Percentiles rank a stretch among this genome's conserved stretches.
phyloP scores from a whole-genome alignment of 176 grass and related monocot genomes.

The Carex kokanica region DNA sequence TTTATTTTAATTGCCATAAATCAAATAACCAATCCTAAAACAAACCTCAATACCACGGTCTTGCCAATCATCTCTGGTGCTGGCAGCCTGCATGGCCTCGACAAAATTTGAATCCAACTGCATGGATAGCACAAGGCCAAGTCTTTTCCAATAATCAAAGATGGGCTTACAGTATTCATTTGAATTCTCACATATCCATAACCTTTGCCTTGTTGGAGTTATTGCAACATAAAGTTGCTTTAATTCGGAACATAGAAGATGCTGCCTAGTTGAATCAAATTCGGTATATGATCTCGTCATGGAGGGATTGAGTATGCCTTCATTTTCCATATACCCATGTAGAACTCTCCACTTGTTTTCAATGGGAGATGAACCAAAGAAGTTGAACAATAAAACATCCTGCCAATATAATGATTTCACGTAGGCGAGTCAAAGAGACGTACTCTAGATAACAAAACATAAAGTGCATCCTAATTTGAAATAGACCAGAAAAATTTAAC shows the following conservation, averaged over 20 bases:
- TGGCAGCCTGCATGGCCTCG: constrained; percentile 56
- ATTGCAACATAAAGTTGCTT: constrained; percentile 94
- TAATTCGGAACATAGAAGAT: constrained; percentile 79
- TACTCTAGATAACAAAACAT: no score
- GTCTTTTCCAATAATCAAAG: constrained; percentile 86
- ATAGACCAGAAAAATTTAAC: not conserved
- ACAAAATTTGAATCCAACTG: constrained; percentile 53
- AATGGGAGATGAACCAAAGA: constrained; percentile 62
- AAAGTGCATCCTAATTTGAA: not conserved
- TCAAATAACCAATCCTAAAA: not conserved
- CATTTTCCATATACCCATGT: constrained; percentile 60
- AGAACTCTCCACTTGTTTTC: constrained; percentile 74
- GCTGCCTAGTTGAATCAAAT: constrained; percentile 48
- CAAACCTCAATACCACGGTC: constrained; percentile 56
- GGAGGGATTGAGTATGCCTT: constrained; percentile 32
- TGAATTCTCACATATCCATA: constrained; percentile 81
- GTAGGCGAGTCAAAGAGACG: no score
- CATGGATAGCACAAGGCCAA: constrained; percentile 63
- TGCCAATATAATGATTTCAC: not conserved
- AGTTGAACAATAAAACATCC: constrained; percentile 84
- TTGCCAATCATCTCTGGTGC: constrained; percentile 65
- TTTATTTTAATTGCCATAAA: not conserved
- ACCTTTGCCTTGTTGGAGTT: constrained; percentile 71
- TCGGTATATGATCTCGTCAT: constrained; percentile 30
- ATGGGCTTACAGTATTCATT: constrained; percentile 62